A percentile compares a stretch with the other conserved stretches of the same genome.
phyloP scores from a whole-genome alignment of 2,329 filamentous ascomycete genomes.

The Fusarium solani-melongenae region DNA sequence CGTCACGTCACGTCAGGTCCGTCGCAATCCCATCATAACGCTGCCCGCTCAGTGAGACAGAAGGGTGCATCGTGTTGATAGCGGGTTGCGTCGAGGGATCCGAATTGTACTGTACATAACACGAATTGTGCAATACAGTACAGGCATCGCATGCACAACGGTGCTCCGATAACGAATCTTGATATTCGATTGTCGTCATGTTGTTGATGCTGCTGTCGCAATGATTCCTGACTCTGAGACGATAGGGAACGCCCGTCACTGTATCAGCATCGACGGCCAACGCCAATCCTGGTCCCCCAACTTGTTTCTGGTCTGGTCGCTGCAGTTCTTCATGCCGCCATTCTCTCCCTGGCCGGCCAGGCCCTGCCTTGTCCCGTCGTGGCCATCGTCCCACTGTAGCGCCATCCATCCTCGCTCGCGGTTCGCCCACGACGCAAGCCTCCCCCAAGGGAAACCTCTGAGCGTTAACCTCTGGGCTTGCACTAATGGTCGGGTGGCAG shows the following conservation, averaged over 20 bases:
- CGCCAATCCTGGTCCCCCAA: slow-evolving; percentile 7
- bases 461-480: slow-evolving; percentile 15
- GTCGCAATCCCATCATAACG: slow-evolving; percentile 30
- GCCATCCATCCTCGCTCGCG: slow-evolving; percentile 35
- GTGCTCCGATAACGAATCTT: slow-evolving; percentile 28
- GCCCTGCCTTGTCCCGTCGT: slow-evolving; percentile 13
- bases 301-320: slow-evolving; percentile 26
- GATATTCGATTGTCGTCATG: slow-evolving; percentile 25
- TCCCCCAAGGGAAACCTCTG: slow-evolving; percentile 6
- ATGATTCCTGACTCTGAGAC: slow-evolving; percentile 37
- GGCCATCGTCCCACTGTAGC: slow-evolving; percentile 42
- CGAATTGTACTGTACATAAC: slow-evolving; percentile 5
- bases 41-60: slow-evolving; percentile 18
- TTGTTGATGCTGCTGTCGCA: slow-evolving; percentile 31
- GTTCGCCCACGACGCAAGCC: slow-evolving; percentile 28
- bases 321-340: slow-evolving; percentile 32
- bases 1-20: slow-evolving; percentile 34
- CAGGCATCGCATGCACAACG: not conserved
- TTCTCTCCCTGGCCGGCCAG: slow-evolving; percentile 18
- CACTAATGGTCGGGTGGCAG: slow-evolving; percentile 3
- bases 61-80: slow-evolving; percentile 13
- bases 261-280: slow-evolving; percentile 30
- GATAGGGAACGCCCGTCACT: slow-evolving; percentile 14
- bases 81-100: not conserved
- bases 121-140: slow-evolving; percentile 32